Percentiles rank a stretch among this genome's conserved stretches.
These are phyloP conservation scores for Septoria linicola DNA, from an alignment of 2,329 filamentous ascomycete genomes.

Conservation along the genomic window DNA sequence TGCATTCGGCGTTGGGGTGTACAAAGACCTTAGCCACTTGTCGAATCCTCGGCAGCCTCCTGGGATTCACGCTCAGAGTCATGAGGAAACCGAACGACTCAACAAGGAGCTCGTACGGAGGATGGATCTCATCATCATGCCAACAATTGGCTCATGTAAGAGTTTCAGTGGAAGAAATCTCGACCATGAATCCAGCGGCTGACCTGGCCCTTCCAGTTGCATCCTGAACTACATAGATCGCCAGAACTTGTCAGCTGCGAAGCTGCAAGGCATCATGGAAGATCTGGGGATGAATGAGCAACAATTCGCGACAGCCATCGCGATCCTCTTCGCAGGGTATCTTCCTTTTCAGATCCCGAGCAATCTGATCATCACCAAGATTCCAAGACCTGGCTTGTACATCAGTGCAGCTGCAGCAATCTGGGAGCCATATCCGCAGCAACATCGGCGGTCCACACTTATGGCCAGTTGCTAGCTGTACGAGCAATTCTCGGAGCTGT, in stretches of 20 bases:
- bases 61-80: neutral
- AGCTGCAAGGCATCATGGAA: slow-evolving; percentile 25
- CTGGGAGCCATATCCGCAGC: slow-evolving; percentile 13
- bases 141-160: slow-evolving; percentile 1
- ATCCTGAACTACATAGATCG: slow-evolving; percentile 20
- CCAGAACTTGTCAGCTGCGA: slow-evolving; percentile 25
- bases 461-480: neutral
- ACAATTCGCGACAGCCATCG: slow-evolving; percentile 32
- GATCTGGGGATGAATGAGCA: slow-evolving; percentile 16
- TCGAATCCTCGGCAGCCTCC: neutral
- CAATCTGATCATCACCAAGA: slow-evolving; percentile 12
- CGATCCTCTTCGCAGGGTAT: slow-evolving; percentile 35
- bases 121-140: slow-evolving; percentile 10
- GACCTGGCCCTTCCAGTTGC: too few relatives aligned
- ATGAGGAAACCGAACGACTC: neutral
- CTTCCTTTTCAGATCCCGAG: slow-evolving; percentile 9
- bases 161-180: too few relatives aligned
- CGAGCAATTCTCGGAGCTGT: slow-evolving; percentile 7
- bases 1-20: neutral
- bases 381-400: slow-evolving; percentile 6
- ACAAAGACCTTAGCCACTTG: neutral
- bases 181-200: too few relatives aligned
- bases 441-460: slow-evolving; percentile 9
- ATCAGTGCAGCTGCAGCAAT: slow-evolving; percentile 32
- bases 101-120: slow-evolving; percentile 6